Percentiles rank a stretch among this genome's conserved stretches.
phyloP scores from a whole-genome alignment of 495 filamentous ascomycete species.

The Oleoguttula mirabilis region DNA sequence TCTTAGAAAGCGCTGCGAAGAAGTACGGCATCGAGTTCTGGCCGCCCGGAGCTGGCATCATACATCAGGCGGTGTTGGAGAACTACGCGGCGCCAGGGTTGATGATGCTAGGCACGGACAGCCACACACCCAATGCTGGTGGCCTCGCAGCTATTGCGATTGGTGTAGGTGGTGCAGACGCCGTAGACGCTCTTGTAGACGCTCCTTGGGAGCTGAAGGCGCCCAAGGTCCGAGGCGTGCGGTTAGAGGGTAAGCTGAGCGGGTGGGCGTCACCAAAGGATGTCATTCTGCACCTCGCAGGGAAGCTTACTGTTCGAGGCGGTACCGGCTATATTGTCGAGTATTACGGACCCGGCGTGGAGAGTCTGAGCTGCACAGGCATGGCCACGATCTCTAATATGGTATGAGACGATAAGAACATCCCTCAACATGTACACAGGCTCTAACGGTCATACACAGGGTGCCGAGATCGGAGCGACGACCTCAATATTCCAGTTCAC shows the following conservation, averaged over 20 bases:
- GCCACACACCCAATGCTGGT: conserved; percentile 92
- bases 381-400: conserved; percentile 92
- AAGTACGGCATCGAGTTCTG: conserved; percentile 98
- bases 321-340: conserved; percentile 93
- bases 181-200: conserved; percentile 91
- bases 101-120: conserved; percentile 99
- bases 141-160: conserved; percentile 91
- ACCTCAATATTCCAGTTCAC: conserved; percentile 89
- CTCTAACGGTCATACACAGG: conserved; percentile 25
- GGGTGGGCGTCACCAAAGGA: conserved; percentile 95
- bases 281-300: conserved; percentile 80
- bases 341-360: conserved; percentile 79
- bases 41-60: conserved; percentile 97
- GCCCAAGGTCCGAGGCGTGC: conserved; percentile 76
- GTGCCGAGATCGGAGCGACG: conserved; percentile 85
- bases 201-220: conserved; percentile 97
- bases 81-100: conserved; percentile 95
- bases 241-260: conserved; percentile 67
- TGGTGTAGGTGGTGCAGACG: conserved; percentile 94
- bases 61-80: conserved; percentile 95
- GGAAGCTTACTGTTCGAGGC: conserved; percentile 81
- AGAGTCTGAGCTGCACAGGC: conserved; percentile 80
- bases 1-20: conserved; percentile 84
- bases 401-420: conserved; percentile 17
- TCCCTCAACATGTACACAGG: not conserved